Evolutionary conservation across 2,329 filamentous ascomycete species (phyloP).

Genomic region (Venturia effusa): DNA sequence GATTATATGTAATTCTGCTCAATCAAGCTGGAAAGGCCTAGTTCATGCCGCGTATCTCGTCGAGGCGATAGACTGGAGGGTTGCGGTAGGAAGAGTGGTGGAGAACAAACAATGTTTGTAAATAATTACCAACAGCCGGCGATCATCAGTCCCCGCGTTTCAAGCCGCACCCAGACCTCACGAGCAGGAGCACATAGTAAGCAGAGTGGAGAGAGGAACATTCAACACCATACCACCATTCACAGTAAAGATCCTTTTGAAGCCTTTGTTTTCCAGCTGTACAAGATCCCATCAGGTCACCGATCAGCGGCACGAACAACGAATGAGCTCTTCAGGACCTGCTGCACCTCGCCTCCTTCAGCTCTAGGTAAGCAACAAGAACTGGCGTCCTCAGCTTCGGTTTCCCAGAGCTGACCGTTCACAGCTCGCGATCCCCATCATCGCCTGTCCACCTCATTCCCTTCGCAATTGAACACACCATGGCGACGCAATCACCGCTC

Average conservation of each 20-base stretch:
- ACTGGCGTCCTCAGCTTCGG: not conserved
- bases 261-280: not conserved
- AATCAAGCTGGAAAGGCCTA: no score
- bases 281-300: not conserved
- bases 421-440: not conserved
- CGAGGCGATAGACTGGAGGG: no score
- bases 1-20: no score
- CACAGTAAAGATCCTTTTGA: not conserved
- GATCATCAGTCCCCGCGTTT: not conserved
- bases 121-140: not conserved
- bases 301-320: not conserved
- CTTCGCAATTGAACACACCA: not conserved
- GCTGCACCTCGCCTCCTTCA: not conserved
- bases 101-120: no score
- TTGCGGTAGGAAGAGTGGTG: no score
- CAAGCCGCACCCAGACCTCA: not conserved
- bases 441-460: not conserved
- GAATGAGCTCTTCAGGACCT: not conserved
- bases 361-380: not conserved
- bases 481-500: constrained; percentile 2
- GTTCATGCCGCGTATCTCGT: no score
- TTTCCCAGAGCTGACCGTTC: not conserved
- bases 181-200: not conserved
- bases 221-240: not conserved
- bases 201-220: not conserved